Evolutionary conservation across 192 early-diverging fungal genomes (phyloP), one percentile per base, ranked within the genome.

Genomic region (Backusella westeae): DNA sequence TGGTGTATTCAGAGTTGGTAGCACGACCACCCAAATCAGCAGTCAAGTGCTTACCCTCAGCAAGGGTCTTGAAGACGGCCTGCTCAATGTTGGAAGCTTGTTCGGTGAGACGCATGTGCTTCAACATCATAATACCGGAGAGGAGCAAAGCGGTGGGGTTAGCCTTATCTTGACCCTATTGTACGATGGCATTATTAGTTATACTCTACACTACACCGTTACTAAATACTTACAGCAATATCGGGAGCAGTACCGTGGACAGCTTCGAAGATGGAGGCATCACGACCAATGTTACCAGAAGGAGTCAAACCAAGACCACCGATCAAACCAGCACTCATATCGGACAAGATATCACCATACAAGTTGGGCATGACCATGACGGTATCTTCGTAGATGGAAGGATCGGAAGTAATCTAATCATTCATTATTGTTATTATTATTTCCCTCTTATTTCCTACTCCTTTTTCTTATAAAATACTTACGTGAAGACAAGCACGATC

Each of bases 331-430:
- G 98, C 98, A 75, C 96, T 92, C 89, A 99, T 93, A 82, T 99
- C 98, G 26, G 93, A 95, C 71, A 99, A 88, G 89, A 99, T 99
- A 85, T 99, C 98, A 78, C 98, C 98, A 78, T 99, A 99, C 80
- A 99, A 89, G 92, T 99, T 99, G 69, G 98, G 98, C 97, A 99
- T 98, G 80, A 98, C 98, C 96, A 99, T 97, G 82, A 99, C 98
- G 26, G 94, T 96, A 80, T 95, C 87, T 46, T 89, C 90, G 78
- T 90, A 99, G 73, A 94, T 88, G 67, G 91, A 86, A 7, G 96
- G 98, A 86, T 98, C 94, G 88, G 96, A 93, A 70, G 96, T 95
- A 73, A 99, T 96, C 90, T 49, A 49, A n/a, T 49, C 95, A 86
- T 75, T 19, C 9, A 41, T 71, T 32, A 0, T 19, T 67, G 44